phyloP scores from a whole-genome alignment of 306 rosid genomes.

The Medicago ruthenica region DNA sequence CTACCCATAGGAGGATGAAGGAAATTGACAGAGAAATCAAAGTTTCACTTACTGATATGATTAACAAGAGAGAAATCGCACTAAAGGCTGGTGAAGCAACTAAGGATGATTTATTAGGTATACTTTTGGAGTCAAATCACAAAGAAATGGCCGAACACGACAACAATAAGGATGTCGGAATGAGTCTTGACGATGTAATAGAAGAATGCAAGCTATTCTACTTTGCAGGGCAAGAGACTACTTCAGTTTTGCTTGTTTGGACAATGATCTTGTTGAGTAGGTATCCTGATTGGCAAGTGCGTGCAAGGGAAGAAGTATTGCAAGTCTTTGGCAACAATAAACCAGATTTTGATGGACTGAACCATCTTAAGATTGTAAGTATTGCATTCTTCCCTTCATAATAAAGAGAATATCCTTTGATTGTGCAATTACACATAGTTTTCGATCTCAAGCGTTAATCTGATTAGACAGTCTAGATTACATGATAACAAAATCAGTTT shows the following conservation, averaged over 20 bases:
- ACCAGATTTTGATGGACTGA: neutral
- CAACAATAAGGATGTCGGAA: constrained; percentile 2
- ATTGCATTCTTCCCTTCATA: neutral
- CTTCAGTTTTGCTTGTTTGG: constrained; percentile 4
- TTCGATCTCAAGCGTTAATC: neutral
- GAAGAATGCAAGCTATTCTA: constrained; percentile 9
- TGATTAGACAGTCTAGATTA: neutral
- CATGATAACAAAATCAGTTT: neutral
- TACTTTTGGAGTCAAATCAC: neutral
- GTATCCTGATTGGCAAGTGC: neutral
- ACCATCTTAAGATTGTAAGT: constrained; percentile 7
- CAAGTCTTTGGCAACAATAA: neutral
- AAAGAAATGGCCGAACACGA: neutral
- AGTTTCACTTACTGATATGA: constrained; percentile 35
- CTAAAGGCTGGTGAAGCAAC: constrained; percentile 44
- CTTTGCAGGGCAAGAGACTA: constrained; percentile 11
- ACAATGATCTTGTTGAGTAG: neutral
- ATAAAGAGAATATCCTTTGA: neutral
- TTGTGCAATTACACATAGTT: neutral
- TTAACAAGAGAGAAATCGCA: constrained; percentile 45
- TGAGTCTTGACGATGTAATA: constrained; percentile 19
- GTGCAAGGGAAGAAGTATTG: constrained; percentile 10
- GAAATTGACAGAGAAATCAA: constrained; percentile 17
- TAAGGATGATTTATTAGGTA: neutral
- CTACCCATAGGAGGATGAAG: constrained; percentile 35